Conservation (phyloP, 2,329 filamentous ascomycete species). For the Ophiosphaerella herpotricha region DNA sequence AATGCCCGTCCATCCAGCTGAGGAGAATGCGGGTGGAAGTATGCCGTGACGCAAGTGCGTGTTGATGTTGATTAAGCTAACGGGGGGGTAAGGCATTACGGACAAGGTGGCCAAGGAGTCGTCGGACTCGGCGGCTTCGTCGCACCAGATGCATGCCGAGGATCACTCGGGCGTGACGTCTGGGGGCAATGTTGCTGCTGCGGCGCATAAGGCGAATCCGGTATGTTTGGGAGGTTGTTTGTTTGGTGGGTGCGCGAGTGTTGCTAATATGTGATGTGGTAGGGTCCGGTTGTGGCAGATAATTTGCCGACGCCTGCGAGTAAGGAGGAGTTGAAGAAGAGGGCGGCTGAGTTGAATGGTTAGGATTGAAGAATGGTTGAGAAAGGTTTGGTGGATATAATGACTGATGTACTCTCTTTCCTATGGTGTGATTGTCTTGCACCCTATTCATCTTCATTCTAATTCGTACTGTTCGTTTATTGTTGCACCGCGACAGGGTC, state of each 20-base stretch:
- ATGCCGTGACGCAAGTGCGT: not conserved
- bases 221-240: constrained; percentile 27
- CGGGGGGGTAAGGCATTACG: constrained; percentile 45
- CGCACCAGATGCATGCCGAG: constrained; percentile 41
- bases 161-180: constrained; percentile 37
- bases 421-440: not conserved
- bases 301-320: constrained; percentile 51
- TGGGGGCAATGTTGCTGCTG: constrained; percentile 38
- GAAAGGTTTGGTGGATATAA: not conserved
- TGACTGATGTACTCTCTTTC: not conserved
- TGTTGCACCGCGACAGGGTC: too few relatives aligned
- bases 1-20: constrained; percentile 43
- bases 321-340: constrained; percentile 57
- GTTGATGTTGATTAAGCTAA: not conserved
- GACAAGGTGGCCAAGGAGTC: constrained; percentile 54
- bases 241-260: not conserved
- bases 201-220: constrained; percentile 50
- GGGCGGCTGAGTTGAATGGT: constrained; percentile 57
- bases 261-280: constrained; percentile 9
- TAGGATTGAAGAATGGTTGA: constrained; percentile 20
- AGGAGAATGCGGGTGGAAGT: constrained; percentile 48
- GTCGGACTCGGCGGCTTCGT: constrained; percentile 46
- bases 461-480: not conserved
- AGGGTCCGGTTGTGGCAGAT: constrained; percentile 53
- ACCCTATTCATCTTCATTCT: not conserved